A percentile compares a stretch with the other conserved stretches of the same genome.
Evolutionary conservation across 2,329 filamentous ascomycete genomes (phyloP).

Genomic region (Torrubiella hemipterigena): DNA sequence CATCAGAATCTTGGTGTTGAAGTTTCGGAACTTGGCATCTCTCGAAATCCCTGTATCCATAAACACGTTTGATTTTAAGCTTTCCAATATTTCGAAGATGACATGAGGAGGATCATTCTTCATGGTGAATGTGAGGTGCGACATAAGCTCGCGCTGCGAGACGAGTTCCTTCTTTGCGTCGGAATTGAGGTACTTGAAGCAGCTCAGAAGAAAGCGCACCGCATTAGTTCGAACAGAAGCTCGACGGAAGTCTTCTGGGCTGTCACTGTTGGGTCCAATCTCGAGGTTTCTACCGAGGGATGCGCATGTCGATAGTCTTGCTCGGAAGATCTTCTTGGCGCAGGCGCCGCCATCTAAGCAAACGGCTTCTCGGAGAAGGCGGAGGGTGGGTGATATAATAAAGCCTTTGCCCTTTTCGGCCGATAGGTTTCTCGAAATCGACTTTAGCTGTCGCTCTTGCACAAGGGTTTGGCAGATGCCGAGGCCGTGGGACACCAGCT

Average conservation of each 20-base stretch:
- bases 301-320: constrained; percentile 67
- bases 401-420: constrained; percentile 75
- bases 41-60: constrained; percentile 63
- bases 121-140: constrained; percentile 68
- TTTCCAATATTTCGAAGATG: constrained; percentile 61
- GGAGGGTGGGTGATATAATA: constrained; percentile 77
- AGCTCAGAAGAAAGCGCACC: constrained; percentile 66
- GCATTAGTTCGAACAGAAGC: constrained; percentile 77
- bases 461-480: constrained; percentile 72
- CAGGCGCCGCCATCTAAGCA: constrained; percentile 75
- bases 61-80: constrained; percentile 59
- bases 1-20: constrained; percentile 63
- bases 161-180: constrained; percentile 74
- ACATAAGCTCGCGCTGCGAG: constrained; percentile 67
- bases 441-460: constrained; percentile 67
- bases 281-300: constrained; percentile 71
- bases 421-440: constrained; percentile 67
- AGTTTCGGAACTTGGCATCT: constrained; percentile 60
- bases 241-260: constrained; percentile 50
- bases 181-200: constrained; percentile 65
- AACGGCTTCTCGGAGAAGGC: constrained; percentile 75
- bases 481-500: constrained; percentile 63
- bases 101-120: constrained; percentile 66
- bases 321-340: constrained; percentile 65
- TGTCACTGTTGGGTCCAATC: constrained; percentile 46